Percentiles rank a stretch among this genome's conserved stretches.
Evolutionary conservation across 768 basidiomycete species (phyloP).

Genomic region (Amanita brunnescens): DNA sequence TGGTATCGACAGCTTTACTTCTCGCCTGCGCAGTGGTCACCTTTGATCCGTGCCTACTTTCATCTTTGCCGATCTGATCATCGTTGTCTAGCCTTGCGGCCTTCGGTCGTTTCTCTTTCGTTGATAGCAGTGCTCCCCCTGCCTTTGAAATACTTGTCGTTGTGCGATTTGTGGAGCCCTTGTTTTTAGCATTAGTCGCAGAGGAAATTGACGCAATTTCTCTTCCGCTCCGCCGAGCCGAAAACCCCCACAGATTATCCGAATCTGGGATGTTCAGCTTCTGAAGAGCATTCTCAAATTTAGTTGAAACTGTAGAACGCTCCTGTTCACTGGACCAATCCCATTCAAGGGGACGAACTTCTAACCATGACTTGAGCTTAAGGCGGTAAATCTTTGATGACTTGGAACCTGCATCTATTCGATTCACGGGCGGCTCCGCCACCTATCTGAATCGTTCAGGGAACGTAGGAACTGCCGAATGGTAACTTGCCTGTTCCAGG

Average conservation of each 20-base stretch:
- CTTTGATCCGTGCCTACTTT: not conserved
- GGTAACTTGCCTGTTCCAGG: slow-evolving; percentile 36
- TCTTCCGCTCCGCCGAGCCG: not conserved
- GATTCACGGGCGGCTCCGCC: slow-evolving; percentile 33
- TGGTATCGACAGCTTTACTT: not conserved
- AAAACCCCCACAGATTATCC: slow-evolving; percentile 47
- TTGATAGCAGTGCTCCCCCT: not conserved
- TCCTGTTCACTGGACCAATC: slow-evolving; percentile 38
- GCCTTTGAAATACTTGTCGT: not conserved
- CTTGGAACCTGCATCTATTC: slow-evolving; percentile 28
- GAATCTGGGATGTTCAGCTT: slow-evolving; percentile 46
- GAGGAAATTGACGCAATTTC: not conserved
- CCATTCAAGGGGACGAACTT: slow-evolving; percentile 65
- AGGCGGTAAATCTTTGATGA: slow-evolving; percentile 39
- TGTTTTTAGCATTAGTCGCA: not conserved
- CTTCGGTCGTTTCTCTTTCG: slow-evolving; percentile 1
- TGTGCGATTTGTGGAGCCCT: not conserved
- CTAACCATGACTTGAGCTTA: slow-evolving; percentile 50
- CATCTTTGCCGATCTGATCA: not conserved
- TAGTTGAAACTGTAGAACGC: slow-evolving; percentile 39
- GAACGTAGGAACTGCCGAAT: not conserved
- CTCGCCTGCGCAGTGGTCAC: not conserved
- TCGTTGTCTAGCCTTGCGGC: not conserved
- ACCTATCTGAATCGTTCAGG: slow-evolving; percentile 27
- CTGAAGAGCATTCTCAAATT: slow-evolving; percentile 40